Base-by-base conservation (phyloP, 345 rosid genomes). In the Citrus maxima region DNA sequence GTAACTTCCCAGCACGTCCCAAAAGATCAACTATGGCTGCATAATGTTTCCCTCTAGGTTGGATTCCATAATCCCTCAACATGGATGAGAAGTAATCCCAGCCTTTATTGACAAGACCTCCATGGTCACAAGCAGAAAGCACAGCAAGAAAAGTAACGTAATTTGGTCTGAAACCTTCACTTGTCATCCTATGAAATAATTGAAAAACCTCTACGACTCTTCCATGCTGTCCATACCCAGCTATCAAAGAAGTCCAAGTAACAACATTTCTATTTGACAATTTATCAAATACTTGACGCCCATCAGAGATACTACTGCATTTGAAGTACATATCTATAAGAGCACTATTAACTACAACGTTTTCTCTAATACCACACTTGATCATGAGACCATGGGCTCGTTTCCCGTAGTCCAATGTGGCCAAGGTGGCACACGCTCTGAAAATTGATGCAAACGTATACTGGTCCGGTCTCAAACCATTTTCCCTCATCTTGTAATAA, bases 241-340 rank as follows among this genome's bases (percentile, higher is more conserved):
- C 88, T 82, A 91, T 90, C 80, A 91, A 83, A 9, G 91, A 84
- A 58, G 94, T 93, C 95, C 96, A 91, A 0, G 93, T 86, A 22
- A 93, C 72, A 24, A 89, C 88, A 81, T 89, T 91, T 78, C 88
- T 87, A 68, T 65, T 73, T 10, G 46, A 62, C 67, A 85, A 81
- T 21, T 78, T 77, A 81, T 85, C 82, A 37, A 93, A 93, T 37
- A 78, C 89, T 74, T 51, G 82, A 2, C 70, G 86, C 54, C 91
- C 92, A 72, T 87, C 91, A 68, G 74, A 66, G 46, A 86, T 86
- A 81, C 80, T 84, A 78, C 97, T 86, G 85, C 95, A 89, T 83
- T 91, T 93, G 72, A 89, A 93, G 80, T 91, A 91, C 95, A 91
- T 91, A 84, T 90, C 92, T 63, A 90, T 82, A 69, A 90, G 93